These are phyloP conservation scores for Trichocomaceae sp. DNA, from an alignment of 2,329 filamentous ascomycete species.

Conservation along the genomic window DNA sequence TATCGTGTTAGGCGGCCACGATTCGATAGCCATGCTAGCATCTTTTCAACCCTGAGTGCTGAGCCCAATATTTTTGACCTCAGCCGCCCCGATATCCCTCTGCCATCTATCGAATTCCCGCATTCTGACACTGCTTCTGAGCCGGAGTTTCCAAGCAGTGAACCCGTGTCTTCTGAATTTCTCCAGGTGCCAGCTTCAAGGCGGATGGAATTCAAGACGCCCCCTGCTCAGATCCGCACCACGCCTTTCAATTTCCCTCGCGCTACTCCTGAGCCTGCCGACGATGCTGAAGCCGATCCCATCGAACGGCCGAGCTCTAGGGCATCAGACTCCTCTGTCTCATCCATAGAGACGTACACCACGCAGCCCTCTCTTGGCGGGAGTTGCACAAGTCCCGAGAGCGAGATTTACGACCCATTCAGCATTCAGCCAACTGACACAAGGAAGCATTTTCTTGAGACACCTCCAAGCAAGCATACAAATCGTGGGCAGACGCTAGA, in stretches of 20 bases:
- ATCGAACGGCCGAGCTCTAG: slow-evolving; percentile 52
- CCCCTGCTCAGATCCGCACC: slow-evolving; percentile 40
- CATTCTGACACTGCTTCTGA: slow-evolving; percentile 22
- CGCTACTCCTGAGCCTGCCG: slow-evolving; percentile 26
- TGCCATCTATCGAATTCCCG: slow-evolving; percentile 40
- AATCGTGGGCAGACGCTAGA: slow-evolving; percentile 22
- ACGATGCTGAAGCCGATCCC: slow-evolving; percentile 30
- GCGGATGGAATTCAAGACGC: slow-evolving; percentile 37
- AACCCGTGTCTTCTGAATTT: slow-evolving; percentile 27
- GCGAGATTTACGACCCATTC: slow-evolving; percentile 53
- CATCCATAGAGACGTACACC: slow-evolving; percentile 51
- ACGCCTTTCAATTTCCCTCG: slow-evolving; percentile 27
- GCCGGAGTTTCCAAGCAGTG: slow-evolving; percentile 20
- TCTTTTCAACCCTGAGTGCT: slow-evolving; percentile 28
- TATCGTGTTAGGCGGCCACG: slow-evolving; percentile 36
- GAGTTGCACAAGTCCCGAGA: slow-evolving; percentile 56
- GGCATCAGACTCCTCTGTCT: slow-evolving; percentile 56
- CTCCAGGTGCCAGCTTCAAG: slow-evolving; percentile 35
- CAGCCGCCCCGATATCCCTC: slow-evolving; percentile 31
- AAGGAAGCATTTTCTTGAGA: slow-evolving; percentile 33
- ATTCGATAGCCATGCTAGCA: slow-evolving; percentile 32
- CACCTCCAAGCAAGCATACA: slow-evolving; percentile 30
- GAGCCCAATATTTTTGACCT: slow-evolving; percentile 30
- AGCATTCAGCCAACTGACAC: slow-evolving; percentile 35
- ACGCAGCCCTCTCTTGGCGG: slow-evolving; percentile 53